Evolutionary conservation across 345 rosid genomes (phyloP), one percentile per base, ranked within the genome.

Genomic region (Rubroshorea leprosula): DNA sequence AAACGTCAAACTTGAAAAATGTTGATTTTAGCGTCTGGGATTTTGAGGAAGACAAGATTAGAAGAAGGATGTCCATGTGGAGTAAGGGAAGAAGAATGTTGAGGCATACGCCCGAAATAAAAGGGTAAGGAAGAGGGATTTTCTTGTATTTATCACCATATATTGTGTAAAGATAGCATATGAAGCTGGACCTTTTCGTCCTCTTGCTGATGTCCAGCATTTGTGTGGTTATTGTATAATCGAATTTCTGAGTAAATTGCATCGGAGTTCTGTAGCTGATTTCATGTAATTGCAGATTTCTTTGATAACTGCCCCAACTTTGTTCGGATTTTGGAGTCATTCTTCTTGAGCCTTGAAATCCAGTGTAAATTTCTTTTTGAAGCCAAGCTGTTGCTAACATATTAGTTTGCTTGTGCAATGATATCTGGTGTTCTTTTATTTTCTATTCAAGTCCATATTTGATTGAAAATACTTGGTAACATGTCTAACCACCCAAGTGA

Each of bases 151-250:
- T 73, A 68, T 73, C 52, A 68, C 53, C 60, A 67, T 51, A 79
- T 76, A 56, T 70, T 67, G 72, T 76, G 77, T 76, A 76, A 73
- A 76, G 84, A 55, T 74, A 74, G 77, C 77, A 61, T 66, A 58
- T 72, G 74, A 60, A 51, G 67, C 64, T 49, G 69, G 46, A 39
- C n/a, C 45, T 38, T 56, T 43, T 35, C 12, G 41, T 54, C 67
- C 20, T 27, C 51, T 58, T 61, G 78, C 65, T 66, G 72, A 41
- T 69, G 65, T 68, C 65, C 73, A 67, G 70, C 73, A 13, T 71
- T 47, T 60, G 68, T 65, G 63, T 68, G 67, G 58, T 61, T 62
- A 29, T 66, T 76, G 80, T 79, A 71, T 63, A 71, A 76, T 65
- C 68, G 54, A 44, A 55, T 50, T 68, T 69, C 74, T 60, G 39